Base-by-base conservation (phyloP, 1,284 basidiomycete species). In the Clitocybe nebularis region DNA sequence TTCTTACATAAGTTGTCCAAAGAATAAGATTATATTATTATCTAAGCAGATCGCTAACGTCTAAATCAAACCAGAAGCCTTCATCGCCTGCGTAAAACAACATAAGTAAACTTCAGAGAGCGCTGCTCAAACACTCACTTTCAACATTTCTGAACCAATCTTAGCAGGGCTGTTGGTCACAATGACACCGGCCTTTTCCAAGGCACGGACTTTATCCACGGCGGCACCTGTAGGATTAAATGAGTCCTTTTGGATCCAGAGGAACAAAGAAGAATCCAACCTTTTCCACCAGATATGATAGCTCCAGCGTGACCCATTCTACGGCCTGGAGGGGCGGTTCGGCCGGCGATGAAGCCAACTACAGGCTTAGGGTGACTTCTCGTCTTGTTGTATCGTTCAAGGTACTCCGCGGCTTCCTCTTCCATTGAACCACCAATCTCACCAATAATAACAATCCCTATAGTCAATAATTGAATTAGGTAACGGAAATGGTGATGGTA, bases 381-480 rank as follows among this genome's bases (percentile, higher is more conserved):
- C 32, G 88, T 91, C 68, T 91, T 89, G 79, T 99, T 99, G 76
- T 92, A 87, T 66, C 81, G 75, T 63, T 89, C 86, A 44, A 99
- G 75, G 69, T 94, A 96, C 58, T 94, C 96, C 3, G 96, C 96
- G 11, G 96, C 96, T 55, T 99, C 95, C 66, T 99, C 96, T 70
- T 99, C 96, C 94, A 98, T 99, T 13, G 89, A 87, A 20, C 96
- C 96, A 56, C 96, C 96, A 58, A 99, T 99, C 69, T 99, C 96
- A 54, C 96, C 96, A 58, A 99, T 99, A 54, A 99, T 75, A 44
- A 99, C 95, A 53, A 99, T 94, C 57, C 91, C 91, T 84, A 56
- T 26, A 25, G 14, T 38, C 25, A 11, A 13, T 21, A 13, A n/a
- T 22, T 8, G 6, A 23, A 14, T n/a, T 13, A 11, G 13, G 43